phyloP scores from a whole-genome alignment of 108 stramenopile species.

The Conticribra guillardii region DNA sequence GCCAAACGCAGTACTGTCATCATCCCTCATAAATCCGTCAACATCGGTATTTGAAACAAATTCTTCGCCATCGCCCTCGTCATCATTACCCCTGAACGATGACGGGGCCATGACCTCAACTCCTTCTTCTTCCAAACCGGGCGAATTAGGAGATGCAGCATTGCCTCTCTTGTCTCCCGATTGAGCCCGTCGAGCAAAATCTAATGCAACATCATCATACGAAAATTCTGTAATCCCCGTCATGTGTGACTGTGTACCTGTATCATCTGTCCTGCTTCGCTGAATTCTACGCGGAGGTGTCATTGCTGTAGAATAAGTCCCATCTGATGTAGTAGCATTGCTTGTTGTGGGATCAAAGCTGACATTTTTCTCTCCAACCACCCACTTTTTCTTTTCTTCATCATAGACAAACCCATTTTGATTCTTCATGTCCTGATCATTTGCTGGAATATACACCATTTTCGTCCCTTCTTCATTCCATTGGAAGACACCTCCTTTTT shows the following conservation, averaged over 20 bases:
- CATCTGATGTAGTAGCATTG: constrained; percentile 3
- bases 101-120: constrained; percentile 23
- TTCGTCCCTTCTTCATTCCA: constrained; percentile 53
- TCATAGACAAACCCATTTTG: constrained; percentile 46
- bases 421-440: neutral
- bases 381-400: constrained; percentile 49
- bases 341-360: constrained; percentile 21
- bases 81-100: neutral
- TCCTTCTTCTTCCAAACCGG: constrained; percentile 20
- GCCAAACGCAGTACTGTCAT: constrained; percentile 27
- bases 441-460: constrained; percentile 44
- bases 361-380: constrained; percentile 34
- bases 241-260: constrained; percentile 1
- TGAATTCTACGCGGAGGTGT: constrained; percentile 3
- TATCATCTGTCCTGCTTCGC: constrained; percentile 28
- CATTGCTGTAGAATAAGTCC: constrained; percentile 5
- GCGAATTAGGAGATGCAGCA: neutral
- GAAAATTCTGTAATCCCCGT: constrained; percentile 42
- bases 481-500: constrained; percentile 40
- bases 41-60: constrained; percentile 25
- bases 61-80: neutral
- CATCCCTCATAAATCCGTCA: constrained; percentile 9
- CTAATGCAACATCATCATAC: constrained; percentile 31
- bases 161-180: neutral
- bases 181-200: neutral